A percentile compares a stretch with the other conserved stretches of the same genome.
phyloP scores from a whole-genome alignment of 768 basidiomycete species.

The Pleurotus pulmonarius region DNA sequence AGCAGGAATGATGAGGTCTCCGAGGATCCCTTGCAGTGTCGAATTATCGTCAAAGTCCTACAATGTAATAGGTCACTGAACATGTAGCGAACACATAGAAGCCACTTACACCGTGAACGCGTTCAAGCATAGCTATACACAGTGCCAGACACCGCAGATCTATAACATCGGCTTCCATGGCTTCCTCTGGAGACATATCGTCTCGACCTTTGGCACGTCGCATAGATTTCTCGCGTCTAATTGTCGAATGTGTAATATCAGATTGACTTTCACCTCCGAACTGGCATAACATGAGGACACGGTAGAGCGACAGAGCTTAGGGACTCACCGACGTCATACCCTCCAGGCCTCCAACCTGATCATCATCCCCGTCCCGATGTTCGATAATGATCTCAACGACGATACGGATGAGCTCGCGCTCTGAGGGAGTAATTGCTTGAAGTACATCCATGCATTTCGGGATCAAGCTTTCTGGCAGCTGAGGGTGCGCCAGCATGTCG shows the following conservation, averaged over 20 bases:
- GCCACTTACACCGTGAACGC: constrained; percentile 77
- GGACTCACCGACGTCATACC: constrained; percentile 6
- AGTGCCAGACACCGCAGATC: constrained; percentile 82
- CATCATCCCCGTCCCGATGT: constrained; percentile 47
- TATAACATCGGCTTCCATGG: constrained; percentile 57
- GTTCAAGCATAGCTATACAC: constrained; percentile 85
- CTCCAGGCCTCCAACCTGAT: constrained; percentile 23
- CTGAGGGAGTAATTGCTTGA: constrained; percentile 74
- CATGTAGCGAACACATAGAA: constrained; percentile 14
- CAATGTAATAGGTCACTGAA: constrained; percentile 14
- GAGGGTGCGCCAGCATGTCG: constrained; percentile 84
- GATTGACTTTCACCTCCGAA: constrained; percentile 22
- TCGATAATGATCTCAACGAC: constrained; percentile 85
- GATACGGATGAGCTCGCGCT: constrained; percentile 84
- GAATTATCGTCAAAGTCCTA: constrained; percentile 76
- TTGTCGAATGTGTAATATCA: constrained; percentile 20
- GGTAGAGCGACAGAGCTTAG: not conserved
- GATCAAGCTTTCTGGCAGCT: constrained; percentile 76
- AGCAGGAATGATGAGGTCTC: constrained; percentile 86
- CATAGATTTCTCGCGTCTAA: constrained; percentile 17
- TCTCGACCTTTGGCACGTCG: constrained; percentile 45
- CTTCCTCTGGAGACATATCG: constrained; percentile 64
- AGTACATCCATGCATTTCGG: constrained; percentile 84
- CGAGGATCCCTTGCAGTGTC: constrained; percentile 75
- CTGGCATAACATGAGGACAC: not conserved